A percentile compares a stretch with the other conserved stretches of the same genome.
Conservation (phyloP, 2,329 filamentous ascomycete species). For the Penicillium frequentans region DNA sequence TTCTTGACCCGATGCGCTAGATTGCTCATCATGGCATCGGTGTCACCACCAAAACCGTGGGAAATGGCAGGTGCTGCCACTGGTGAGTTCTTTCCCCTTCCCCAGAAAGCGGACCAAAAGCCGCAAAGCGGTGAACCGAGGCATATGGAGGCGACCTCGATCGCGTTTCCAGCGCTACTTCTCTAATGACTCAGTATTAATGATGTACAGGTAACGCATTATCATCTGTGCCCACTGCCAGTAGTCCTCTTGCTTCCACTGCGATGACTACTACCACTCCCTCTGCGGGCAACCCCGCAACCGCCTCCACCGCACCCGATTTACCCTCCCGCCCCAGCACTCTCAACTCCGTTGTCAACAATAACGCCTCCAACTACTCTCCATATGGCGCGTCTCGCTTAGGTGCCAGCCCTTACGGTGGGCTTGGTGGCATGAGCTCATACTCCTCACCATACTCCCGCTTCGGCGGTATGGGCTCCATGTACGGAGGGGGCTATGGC, state of each 20-base stretch:
- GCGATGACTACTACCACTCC: constrained; percentile 37
- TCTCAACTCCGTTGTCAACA: constrained; percentile 77
- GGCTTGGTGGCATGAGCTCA: constrained; percentile 53
- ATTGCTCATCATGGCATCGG: constrained; percentile 53
- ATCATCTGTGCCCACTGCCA: constrained; percentile 23
- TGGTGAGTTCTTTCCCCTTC: constrained; percentile 44
- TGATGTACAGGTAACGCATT: constrained; percentile 25
- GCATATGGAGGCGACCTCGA: background rate
- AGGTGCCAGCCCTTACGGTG: constrained; percentile 51
- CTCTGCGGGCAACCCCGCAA: constrained; percentile 46
- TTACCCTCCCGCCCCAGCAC: constrained; percentile 79
- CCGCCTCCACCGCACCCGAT: constrained; percentile 57
- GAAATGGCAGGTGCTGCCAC: constrained; percentile 68
- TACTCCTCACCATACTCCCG: constrained; percentile 58
- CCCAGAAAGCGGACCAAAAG: background rate
- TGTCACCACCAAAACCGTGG: constrained; percentile 96
- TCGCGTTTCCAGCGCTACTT: background rate
- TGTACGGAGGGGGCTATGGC: constrained; percentile 32
- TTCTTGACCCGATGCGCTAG: constrained; percentile 28
- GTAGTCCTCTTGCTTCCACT: constrained; percentile 29
- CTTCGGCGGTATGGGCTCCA: constrained; percentile 49
- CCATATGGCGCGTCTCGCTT: constrained; percentile 58
- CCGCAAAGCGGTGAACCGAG: constrained; percentile 1
- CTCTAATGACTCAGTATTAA: background rate
- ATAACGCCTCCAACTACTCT: constrained; percentile 83